Evolutionary conservation across 2,329 filamentous ascomycete species (phyloP).

Genomic region (Ophiocordyceps robertsii): DNA sequence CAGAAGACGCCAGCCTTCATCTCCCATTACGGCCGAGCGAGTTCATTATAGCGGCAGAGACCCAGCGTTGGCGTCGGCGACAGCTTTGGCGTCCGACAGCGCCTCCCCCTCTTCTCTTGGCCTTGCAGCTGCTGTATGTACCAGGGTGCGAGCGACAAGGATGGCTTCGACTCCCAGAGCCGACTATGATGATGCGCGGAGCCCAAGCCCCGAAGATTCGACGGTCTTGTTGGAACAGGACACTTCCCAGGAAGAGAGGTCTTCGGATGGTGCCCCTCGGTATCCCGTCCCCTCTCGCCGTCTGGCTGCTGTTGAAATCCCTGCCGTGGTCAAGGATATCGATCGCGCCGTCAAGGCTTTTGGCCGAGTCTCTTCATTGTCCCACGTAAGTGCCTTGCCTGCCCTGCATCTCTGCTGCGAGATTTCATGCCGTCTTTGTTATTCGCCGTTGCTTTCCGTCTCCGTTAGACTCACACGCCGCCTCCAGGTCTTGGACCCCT

Average conservation of each 20-base stretch:
- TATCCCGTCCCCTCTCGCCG: constrained; percentile 20
- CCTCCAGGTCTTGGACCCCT: constrained; percentile 30
- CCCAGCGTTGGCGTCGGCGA: too few relatives aligned
- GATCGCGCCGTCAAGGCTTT: constrained; percentile 28
- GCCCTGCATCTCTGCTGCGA: background rate
- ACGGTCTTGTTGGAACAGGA: background rate
- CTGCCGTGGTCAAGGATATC: constrained; percentile 28
- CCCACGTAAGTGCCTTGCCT: constrained; percentile 19
- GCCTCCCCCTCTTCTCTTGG: too few relatives aligned
- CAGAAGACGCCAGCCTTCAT: too few relatives aligned
- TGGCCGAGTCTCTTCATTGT: constrained; percentile 22
- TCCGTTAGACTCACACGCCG: background rate
- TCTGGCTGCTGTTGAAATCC: constrained; percentile 28
- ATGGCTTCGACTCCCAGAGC: too few relatives aligned
- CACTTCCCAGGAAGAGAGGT: background rate
- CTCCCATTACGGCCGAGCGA: too few relatives aligned
- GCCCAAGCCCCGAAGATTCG: constrained; percentile 1
- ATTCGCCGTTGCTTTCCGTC: background rate
- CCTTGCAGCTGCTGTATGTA: too few relatives aligned
- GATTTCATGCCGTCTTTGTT: background rate
- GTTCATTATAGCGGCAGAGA: too few relatives aligned
- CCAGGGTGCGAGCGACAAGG: too few relatives aligned
- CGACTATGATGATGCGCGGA: background rate
- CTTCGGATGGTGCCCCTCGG: constrained; percentile 15
- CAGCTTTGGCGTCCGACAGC: too few relatives aligned